phyloP scores from a whole-genome alignment of 225 moss, liverwort and hornwort species.

The Bryum argenteum region DNA sequence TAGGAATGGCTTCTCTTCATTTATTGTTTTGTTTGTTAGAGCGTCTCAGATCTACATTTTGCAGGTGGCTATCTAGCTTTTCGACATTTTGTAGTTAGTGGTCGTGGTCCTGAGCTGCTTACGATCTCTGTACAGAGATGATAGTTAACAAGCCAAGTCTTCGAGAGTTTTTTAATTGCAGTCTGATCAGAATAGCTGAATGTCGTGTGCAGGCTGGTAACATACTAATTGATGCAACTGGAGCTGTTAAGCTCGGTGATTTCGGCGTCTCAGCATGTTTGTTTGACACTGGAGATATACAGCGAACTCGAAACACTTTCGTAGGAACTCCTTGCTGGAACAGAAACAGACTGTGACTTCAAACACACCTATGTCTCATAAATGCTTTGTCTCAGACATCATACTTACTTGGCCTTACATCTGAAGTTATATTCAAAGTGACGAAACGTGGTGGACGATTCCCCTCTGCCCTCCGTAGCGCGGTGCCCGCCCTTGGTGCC shows the following conservation, averaged over 20 bases:
- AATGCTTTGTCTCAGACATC: too few relatives aligned
- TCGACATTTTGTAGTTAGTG: neutral
- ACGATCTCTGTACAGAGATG: slow-evolving; percentile 2
- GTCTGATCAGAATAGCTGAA: slow-evolving; percentile 18
- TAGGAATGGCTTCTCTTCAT: slow-evolving; percentile 14
- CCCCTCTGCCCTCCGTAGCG: too few relatives aligned
- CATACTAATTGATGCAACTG: slow-evolving; percentile 80
- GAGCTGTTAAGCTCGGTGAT: slow-evolving; percentile 89
- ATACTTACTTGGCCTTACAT: too few relatives aligned
- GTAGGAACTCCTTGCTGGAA: slow-evolving; percentile 99
- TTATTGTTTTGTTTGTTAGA: neutral
- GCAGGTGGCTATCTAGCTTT: neutral
- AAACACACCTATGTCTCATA: too few relatives aligned
- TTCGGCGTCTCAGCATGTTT: slow-evolving; percentile 98
- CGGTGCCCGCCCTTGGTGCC: too few relatives aligned
- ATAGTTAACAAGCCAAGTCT: neutral
- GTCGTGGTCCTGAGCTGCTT: slow-evolving; percentile 18
- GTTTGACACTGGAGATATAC: slow-evolving; percentile 96
- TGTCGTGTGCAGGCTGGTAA: slow-evolving; percentile 76
- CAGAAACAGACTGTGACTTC: slow-evolving; percentile 16
- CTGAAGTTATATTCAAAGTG: too few relatives aligned
- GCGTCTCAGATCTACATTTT: slow-evolving; percentile 1
- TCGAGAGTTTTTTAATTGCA: slow-evolving; percentile 4
- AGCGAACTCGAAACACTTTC: slow-evolving; percentile 90
- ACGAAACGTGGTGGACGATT: too few relatives aligned